Conservation (phyloP, 1,139 yeast genomes). For the Saccharomycopsis hybrid region DNA sequence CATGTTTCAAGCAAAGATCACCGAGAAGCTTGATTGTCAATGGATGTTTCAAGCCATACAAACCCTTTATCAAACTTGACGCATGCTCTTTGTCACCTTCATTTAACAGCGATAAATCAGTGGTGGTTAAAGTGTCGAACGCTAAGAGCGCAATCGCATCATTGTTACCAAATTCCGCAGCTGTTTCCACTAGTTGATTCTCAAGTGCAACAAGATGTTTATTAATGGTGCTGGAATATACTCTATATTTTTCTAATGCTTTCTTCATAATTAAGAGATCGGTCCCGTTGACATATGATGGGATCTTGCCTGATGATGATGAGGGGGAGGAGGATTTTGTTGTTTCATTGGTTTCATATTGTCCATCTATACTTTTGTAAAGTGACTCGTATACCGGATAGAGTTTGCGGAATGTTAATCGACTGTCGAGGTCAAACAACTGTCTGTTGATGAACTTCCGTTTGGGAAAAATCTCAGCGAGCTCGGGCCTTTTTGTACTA, state of each 20-base stretch:
- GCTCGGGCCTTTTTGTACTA: constrained; percentile 7
- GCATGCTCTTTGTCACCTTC: constrained; percentile 60
- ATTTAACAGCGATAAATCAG: constrained; percentile 18
- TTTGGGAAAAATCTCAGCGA: constrained; percentile 47
- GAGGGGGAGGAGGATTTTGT: no score
- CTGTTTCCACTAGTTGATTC: constrained; percentile 63
- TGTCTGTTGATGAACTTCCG: constrained; percentile 50
- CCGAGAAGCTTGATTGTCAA: constrained; percentile 68
- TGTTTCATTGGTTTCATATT: constrained; percentile 14
- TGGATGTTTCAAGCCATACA: constrained; percentile 62
- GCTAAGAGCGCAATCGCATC: constrained; percentile 74
- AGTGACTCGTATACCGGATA: constrained; percentile 46
- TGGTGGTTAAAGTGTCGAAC: constrained; percentile 45
- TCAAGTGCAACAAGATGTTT: constrained; percentile 54
- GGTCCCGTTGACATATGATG: constrained; percentile 40
- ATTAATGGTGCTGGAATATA: constrained; percentile 52
- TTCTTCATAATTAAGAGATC: constrained; percentile 67
- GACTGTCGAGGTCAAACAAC: constrained; percentile 59
- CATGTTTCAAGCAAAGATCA: constrained; percentile 52
- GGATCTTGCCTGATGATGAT: constrained; percentile 33
- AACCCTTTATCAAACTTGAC: constrained; percentile 48
- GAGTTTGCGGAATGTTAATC: constrained; percentile 46
- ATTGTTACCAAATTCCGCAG: constrained; percentile 77
- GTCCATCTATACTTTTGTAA: constrained; percentile 38
- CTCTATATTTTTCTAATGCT: constrained; percentile 56